Base-by-base conservation (phyloP, 306 rosid genomes). In the Medicago ruthenica region DNA sequence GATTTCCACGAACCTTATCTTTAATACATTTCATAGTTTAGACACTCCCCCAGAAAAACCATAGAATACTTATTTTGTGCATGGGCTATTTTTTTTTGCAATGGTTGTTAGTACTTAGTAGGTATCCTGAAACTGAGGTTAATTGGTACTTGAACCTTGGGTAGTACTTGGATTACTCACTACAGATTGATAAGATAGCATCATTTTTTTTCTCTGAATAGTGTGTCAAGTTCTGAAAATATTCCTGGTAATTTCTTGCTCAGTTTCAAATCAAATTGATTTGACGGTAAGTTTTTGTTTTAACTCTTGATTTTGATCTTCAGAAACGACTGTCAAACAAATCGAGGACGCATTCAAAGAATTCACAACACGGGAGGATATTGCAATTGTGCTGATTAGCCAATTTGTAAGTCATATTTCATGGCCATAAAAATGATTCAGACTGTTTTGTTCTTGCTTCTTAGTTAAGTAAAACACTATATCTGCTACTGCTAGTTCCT, bases 341-440 rank as follows among this genome's bases (percentile, higher is more conserved):
- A 92, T 92, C 59, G 99, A 95, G 88, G 99, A 95, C 74, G 93
- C 97, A 64, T 95, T 92, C 87, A 95, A 90, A 78, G 99, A 95
- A 75, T 95, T 95, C 80, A 89, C 97, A 14, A 5, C 92, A 54
- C 85, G 86, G 84, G 99, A 95, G 63, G 93, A 95, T 67, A 78
- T 92, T 41, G 97, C 99, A 6, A 82, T 92, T 70, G 92, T 95
- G 81, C 77, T 92, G 82, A 95, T 95, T 73, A 92, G 99, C 84
- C 97, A 95, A 92, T 92, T 86, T 73, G 99, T 92, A 89, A 88
- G 99, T 82, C 82, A 27, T 64, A 60, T 79, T 63, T 65, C 75
- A 16, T 71, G 58, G 63, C 41, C 71, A 76, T 27, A 50, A n/a
- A 73, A 73, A 64, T 60, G 41, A 70, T 20, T 22, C 15, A 3